Conservation (phyloP, 495 filamentous ascomycete genomes). For the Pseudevernia furfuracea region DNA sequence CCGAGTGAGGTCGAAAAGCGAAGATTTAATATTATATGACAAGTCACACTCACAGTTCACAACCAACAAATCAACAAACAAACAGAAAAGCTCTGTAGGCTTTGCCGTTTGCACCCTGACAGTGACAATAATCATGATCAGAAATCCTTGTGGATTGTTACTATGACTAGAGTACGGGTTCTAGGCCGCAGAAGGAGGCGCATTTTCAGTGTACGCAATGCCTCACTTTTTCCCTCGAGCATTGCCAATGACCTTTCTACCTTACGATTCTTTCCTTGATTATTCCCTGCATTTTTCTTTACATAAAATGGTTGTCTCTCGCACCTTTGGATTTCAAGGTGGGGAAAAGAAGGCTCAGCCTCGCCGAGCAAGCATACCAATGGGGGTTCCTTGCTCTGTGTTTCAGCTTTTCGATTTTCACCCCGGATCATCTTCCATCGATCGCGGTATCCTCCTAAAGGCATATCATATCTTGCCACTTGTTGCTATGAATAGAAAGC, state of each 20-base stretch:
- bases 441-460: not conserved
- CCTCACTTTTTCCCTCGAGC: too few relatives aligned
- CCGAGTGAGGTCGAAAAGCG: too few relatives aligned
- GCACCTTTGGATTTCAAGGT: not conserved
- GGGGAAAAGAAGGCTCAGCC: not conserved
- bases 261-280: not conserved
- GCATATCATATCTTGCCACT: not conserved
- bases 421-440: not conserved
- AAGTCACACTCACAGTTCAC: too few relatives aligned
- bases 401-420: not conserved
- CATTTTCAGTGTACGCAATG: too few relatives aligned
- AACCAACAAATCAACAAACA: too few relatives aligned
- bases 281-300: not conserved
- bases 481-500: not conserved
- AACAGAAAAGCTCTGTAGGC: too few relatives aligned
- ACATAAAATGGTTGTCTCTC: too few relatives aligned
- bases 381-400: not conserved
- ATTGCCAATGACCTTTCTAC: too few relatives aligned
- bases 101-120: not conserved
- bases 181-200: not conserved
- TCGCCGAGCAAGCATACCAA: not conserved
- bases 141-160: not conserved
- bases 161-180: not conserved
- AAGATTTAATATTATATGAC: too few relatives aligned
- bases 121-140: not conserved